Percentiles rank a stretch among this genome's conserved stretches.
Evolutionary conservation across 179 eudicot genomes (phyloP).

Genomic region (Silene coronaria): DNA sequence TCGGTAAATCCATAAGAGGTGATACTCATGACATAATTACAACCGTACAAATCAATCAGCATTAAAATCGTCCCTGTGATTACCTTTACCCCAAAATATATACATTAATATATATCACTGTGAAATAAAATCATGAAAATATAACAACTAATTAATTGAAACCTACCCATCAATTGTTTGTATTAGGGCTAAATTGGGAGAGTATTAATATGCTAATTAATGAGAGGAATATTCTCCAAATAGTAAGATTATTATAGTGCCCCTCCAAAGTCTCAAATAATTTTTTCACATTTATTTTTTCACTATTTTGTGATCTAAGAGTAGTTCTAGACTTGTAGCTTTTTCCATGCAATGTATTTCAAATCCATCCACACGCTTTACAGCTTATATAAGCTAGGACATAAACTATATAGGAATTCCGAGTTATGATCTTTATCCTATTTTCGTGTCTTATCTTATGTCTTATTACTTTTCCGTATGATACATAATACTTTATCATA

Average conservation of each 20-base stretch:
- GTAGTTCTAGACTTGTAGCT: not conserved
- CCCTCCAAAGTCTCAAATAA: not conserved
- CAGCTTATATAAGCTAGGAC: conserved; percentile 14
- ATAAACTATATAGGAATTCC: not conserved
- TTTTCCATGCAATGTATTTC: not conserved
- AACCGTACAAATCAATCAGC: too few species aligned
- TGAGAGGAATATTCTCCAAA: conserved; percentile 2
- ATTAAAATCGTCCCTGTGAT: too few species aligned
- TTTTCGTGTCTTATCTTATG: too few species aligned
- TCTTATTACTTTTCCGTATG: too few species aligned
- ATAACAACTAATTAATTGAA: not conserved
- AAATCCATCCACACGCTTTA: conserved; percentile 12
- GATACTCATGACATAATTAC: too few species aligned
- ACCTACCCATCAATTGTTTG: not conserved
- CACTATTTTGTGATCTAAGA: not conserved
- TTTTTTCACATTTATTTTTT: not conserved
- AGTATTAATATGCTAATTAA: not conserved
- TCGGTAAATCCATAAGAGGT: too few species aligned
- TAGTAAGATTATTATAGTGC: not conserved
- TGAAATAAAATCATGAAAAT: too few species aligned
- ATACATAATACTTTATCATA: too few species aligned
- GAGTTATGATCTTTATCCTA: too few species aligned
- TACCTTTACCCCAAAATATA: too few species aligned
- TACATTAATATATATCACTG: too few species aligned
- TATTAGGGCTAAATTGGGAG: not conserved